Conservation (phyloP, 352 stramenopile genomes). For the Globisporangium viniferum region DNA sequence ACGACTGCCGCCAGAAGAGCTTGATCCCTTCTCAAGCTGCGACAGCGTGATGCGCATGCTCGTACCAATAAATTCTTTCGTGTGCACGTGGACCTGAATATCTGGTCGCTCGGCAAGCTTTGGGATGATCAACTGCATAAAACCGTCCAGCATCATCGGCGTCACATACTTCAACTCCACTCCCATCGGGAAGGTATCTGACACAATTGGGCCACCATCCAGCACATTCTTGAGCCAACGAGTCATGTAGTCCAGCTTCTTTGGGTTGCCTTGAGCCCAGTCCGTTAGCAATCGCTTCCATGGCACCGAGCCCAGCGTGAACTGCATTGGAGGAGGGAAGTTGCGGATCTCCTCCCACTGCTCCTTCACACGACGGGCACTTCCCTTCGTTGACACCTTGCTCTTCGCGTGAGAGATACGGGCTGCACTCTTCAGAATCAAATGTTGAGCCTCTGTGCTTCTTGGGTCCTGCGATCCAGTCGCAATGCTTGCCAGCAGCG, state of each 20-base stretch:
- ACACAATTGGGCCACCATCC: conserved; percentile 79
- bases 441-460: conserved; percentile 52
- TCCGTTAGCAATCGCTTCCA: conserved; percentile 86
- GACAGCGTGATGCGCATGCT: conserved; percentile 88
- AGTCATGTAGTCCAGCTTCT: conserved; percentile 91
- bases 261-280: conserved; percentile 86
- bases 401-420: conserved; percentile 62
- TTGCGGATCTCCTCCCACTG: conserved; percentile 89
- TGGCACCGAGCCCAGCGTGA: conserved; percentile 75
- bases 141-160: conserved; percentile 88
- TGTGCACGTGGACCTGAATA: conserved; percentile 87
- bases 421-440: conserved; percentile 70
- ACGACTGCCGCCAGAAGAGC: conserved; percentile 12
- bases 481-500: conserved; percentile 14
- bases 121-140: conserved; percentile 88
- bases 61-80: conserved; percentile 88
- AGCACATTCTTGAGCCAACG: conserved; percentile 88
- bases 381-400: conserved; percentile 73
- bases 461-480: conserved; percentile 38
- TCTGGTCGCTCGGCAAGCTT: conserved; percentile 82
- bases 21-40: conserved; percentile 37
- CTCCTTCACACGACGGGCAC: conserved; percentile 79
- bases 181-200: conserved; percentile 85
- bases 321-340: conserved; percentile 78
- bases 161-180: conserved; percentile 89